A percentile compares a stretch with the other conserved stretches of the same genome.
Evolutionary conservation across 768 basidiomycete genomes (phyloP).

Genomic region (Coprinopsis marcescibilis): DNA sequence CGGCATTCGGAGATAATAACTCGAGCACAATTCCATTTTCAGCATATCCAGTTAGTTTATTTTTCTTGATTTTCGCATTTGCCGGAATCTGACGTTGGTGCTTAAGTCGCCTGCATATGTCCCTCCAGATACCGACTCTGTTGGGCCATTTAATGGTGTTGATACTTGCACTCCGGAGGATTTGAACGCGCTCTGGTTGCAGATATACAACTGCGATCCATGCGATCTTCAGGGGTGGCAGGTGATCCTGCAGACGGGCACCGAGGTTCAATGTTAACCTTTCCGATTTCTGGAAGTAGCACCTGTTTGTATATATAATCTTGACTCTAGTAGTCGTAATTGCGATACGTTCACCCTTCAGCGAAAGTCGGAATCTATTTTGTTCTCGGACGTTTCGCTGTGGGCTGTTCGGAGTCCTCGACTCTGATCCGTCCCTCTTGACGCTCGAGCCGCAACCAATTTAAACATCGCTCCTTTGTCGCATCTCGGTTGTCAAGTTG

Average conservation of each 20-base stretch:
- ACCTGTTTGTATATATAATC: too few relatives aligned
- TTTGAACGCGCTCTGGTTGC: neutral
- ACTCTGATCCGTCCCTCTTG: conserved; percentile 31
- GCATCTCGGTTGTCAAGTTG: conserved; percentile 72
- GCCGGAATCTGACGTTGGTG: too few relatives aligned
- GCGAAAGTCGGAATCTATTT: conserved; percentile 20
- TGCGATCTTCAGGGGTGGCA: neutral
- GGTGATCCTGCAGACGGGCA: neutral
- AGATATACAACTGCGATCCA: neutral
- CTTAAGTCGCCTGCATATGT: too few relatives aligned
- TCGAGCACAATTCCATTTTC: too few relatives aligned
- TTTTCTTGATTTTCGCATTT: too few relatives aligned
- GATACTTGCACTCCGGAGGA: neutral
- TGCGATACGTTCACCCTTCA: too few relatives aligned
- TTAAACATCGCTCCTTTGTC: conserved; percentile 58
- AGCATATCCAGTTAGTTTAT: too few relatives aligned
- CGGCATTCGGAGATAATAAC: too few relatives aligned
- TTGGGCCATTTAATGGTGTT: too few relatives aligned
- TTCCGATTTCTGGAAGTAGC: too few relatives aligned
- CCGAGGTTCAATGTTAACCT: neutral
- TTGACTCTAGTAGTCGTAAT: too few relatives aligned
- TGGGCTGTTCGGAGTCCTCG: conserved; percentile 23
- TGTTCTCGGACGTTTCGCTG: conserved; percentile 35
- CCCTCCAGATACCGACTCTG: too few relatives aligned
- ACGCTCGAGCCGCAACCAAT: conserved; percentile 62